Base-by-base conservation (phyloP, 495 filamentous ascomycete genomes). In the Xylaria scruposa region DNA sequence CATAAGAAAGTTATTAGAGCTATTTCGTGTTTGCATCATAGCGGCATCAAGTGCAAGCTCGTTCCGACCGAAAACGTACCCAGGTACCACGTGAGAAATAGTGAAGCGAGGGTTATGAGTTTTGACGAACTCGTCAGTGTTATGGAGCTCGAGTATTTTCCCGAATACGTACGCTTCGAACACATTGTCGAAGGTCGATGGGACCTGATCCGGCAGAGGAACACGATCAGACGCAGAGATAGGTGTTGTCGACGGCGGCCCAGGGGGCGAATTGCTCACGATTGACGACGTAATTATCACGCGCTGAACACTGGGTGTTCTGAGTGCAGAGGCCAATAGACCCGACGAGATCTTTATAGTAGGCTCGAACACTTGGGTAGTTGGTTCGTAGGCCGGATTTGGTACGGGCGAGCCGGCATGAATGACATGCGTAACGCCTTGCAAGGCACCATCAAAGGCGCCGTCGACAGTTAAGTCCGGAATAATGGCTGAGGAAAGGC, bases 341-440 rank as follows among this genome's bases (percentile, higher is more conserved):
- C 49, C 51, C n/a, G 73, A 9, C 0, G 73, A 73, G 1, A 75
- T 77, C 13, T 76, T 70, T 0, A 80, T 49, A 1, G 79, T 81
- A 1, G 81, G 81, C 56, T 77, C 12, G 68, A 81, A 76, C 40
- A 81, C 67, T 17, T 75, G 53, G 31, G 72, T 71, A 29, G 70
- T 61, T 17, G 72, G 67, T 5, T 78, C 68, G 15, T 70, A 74
- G 44, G 38, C 64, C 15, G 73, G 73, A 12, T 68, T 38, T 0
- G 75, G 74, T 19, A 76, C 70, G 0, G 87, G 86, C 36, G 85
- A 84, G 5, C 86, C 86, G 10, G 85, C 69, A 60, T 88, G 87
- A 64, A 88, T 79, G 66, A 87, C 75, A 53, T 82, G 83, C 29
- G 79, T 82, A 1, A 83, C 82, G 12, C 78, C 84, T 58, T 83